phyloP scores from a whole-genome alignment of 2,329 filamentous ascomycete species.

The Epichloe elymi region DNA sequence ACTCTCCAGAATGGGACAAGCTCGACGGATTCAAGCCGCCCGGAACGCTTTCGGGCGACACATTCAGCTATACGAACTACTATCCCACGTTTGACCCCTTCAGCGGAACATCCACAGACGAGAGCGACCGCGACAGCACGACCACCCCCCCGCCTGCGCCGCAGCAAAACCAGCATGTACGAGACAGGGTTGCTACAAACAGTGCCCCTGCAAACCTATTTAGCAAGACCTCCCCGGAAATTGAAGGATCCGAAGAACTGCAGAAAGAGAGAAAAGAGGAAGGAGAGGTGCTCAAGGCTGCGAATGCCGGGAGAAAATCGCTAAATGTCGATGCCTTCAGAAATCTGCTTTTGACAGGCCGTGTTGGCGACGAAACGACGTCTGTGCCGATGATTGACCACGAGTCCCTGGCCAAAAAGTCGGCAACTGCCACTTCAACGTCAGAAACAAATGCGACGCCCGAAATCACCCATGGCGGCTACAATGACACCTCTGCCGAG shows the following conservation, averaged over 20 bases:
- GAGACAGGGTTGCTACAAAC: not conserved
- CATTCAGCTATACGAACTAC: conserved; percentile 7
- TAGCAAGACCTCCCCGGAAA: conserved; percentile 39
- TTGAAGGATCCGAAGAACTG: conserved; percentile 27
- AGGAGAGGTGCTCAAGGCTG: conserved; percentile 19
- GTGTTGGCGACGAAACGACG: conserved; percentile 24
- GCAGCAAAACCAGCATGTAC: not conserved
- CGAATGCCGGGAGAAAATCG: conserved; percentile 26
- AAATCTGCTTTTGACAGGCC: conserved; percentile 61
- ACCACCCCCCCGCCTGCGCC: conserved; percentile 10
- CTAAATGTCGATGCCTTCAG: conserved; percentile 71
- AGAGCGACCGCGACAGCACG: conserved; percentile 16
- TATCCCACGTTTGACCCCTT: conserved; percentile 18
- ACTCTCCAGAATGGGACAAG: conserved; percentile 27
- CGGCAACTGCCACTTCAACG: not conserved
- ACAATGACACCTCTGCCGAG: not conserved
- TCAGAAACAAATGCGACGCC: not conserved
- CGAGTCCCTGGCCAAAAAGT: not conserved
- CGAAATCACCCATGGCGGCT: not conserved
- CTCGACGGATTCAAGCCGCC: conserved; percentile 17
- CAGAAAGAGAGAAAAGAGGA: conserved; percentile 18
- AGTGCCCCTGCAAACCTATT: conserved; percentile 31
- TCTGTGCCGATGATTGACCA: not conserved
- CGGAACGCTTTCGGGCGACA: conserved; percentile 14
- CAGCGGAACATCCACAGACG: conserved; percentile 13